Base-by-base conservation (phyloP, 768 basidiomycete genomes). In the Agaricus blazei region DNA sequence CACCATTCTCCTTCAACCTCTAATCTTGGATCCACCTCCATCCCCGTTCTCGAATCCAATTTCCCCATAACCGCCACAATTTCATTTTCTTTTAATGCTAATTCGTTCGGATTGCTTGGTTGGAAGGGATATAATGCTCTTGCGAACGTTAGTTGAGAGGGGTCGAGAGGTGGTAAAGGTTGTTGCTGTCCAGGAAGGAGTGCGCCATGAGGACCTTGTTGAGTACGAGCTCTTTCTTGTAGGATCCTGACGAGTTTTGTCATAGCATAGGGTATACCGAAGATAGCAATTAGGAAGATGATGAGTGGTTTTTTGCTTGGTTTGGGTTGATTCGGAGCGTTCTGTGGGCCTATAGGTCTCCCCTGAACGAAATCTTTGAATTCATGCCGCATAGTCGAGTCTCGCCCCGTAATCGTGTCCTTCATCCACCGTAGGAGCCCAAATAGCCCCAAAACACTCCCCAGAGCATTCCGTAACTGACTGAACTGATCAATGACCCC, bases 401-500 rank as follows among this genome's bases (percentile, higher is more conserved):
- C 62, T 60, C 64, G 66, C 1, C 79, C 79, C 1, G 80, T 76
- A 38, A 88, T 62, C 9, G 84, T 71, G 45, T 85, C 84, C 55
- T 80, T 84, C 73, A 95, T 76, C 93, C 91, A 98, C 48, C 90
- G 74, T 8, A 98, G 64, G 48, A 98, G 79, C 3, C 93, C 92
- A 64, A 99, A 98, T 36, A 98, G 70, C 31, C 93, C 93, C 4
- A 98, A 77, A 0, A 98, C 93, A 66, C 94, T 94, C 24, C 93
- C 95, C 14, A 98, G 80, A 11, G 93, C 95, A 61, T 95, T 89
- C 48, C 93, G 82, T 42, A 98, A 82, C 62, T 93, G 91, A 2
- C 85, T 85, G 64, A 99, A 88, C 66, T 99, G 97, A 65, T 99
- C 97, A 38, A 95, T 80, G 44, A 99, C 96, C 59, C 93, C 91